Evolutionary conservation across 2,329 filamentous ascomycete species (phyloP), one percentile per base, ranked within the genome.

Genomic region (Sporothrix mexicana): DNA sequence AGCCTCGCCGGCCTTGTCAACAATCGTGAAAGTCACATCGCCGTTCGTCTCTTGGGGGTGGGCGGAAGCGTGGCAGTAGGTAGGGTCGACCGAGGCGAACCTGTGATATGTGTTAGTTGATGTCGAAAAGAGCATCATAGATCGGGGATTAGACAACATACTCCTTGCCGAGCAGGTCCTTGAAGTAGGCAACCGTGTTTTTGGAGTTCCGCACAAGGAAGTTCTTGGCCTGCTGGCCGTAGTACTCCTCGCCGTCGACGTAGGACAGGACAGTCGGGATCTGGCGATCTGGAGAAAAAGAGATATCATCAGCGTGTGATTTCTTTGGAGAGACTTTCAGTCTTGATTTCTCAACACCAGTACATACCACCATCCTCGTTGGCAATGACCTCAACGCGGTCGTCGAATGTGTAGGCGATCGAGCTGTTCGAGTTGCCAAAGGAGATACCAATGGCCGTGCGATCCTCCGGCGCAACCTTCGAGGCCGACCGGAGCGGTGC

Each of bases 391-490:
- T 98, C 94, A 76, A 94, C 92, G 87, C 97, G 97, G 83, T 97
- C 95, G 80, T 98, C 95, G 75, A 91, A 89, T 64, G 95, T 97
- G 82, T 91, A 94, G 78, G 95, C 95, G 84, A 99, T 98, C 74
- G 94, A 98, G 85, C 94, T 97, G 90, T 97, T 97, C 75, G 94
- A 95, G 87, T 98, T 99, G 84, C 96, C 96, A 87, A 98, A 98
- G 77, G 95, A 93, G 81, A 99, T 94, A 82, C 96, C 96, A 84
- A 99, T 98, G 81, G 92, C 93, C 79, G 87, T 86, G 78, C 89
- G 87, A 78, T 90, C 86, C 77, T 83, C 84, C 69, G 89, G 88
- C 83, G 86, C 83, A 57, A 70, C 30, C 71, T 59, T 53, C 20
- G 59, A 47, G 49, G 67, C 61, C 17, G 71, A 51, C 36, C 69